Evolutionary conservation across 768 basidiomycete genomes (phyloP), one percentile per base, ranked within the genome.

Genomic region (Xanthoconium stramineum): DNA sequence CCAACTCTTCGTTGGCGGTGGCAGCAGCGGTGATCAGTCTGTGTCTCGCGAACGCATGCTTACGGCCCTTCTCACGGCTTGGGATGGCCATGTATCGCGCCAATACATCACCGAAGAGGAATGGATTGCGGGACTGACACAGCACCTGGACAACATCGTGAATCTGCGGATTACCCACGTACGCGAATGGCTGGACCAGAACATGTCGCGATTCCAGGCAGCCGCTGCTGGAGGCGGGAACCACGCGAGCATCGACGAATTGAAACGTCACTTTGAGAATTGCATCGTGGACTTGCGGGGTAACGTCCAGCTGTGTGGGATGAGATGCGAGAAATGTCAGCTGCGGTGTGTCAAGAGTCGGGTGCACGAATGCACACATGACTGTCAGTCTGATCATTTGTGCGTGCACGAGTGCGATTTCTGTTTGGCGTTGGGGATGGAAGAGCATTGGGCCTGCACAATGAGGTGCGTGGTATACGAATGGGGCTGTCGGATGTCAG

Each of bases 321-420:
- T 75, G 55, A 71, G 74, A 48, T 86, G 85, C 58, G 58, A 59
- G 2, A 53, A 54, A 5, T 86, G 85, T 61, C 74, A 79, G 42
- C 69, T 85, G 3, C 58, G 69, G 20, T 86, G 85, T 56, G 49
- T 84, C 9, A 74, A 70, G 28, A 69, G 70, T 50, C 75, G 77
- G 7, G 70, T 69, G 15, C 85, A 86, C 55, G 74, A 75, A 6
- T 67, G 68, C 6, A 53, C 47, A 1, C 84, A 86, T 57, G 68
- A 81, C 50, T 86, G 84, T 55, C 66, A 68, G 30, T 81, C 85
- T 0, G 59, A 69, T 19, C 85, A 86, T 58, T 35, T 58, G 5
- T 86, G 85, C 55, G 52, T 53, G 5, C 72, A 74, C 38, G 32
- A 52, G 12, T 85, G 84, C 56, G 71, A 75, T 38, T 82, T 78